phyloP scores from a whole-genome alignment of 2,329 filamentous ascomycete genomes.

The Hymenoscyphus infarciens region DNA sequence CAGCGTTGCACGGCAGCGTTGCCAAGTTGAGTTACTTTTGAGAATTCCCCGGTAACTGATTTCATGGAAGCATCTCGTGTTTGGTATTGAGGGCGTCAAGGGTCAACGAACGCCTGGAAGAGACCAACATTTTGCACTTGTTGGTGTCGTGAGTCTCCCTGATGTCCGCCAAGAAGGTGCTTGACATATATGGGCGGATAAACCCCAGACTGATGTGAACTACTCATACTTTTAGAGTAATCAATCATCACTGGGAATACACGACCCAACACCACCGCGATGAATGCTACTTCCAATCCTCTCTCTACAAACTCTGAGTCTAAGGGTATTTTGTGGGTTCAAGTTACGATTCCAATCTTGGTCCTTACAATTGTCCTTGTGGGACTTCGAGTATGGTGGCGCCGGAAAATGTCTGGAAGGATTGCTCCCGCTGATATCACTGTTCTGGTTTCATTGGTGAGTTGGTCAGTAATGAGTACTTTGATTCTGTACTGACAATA shows the following conservation, averaged over 20 bases:
- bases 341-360: conserved; percentile 18
- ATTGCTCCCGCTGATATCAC: conserved; percentile 7
- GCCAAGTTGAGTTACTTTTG: background rate
- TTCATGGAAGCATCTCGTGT: background rate
- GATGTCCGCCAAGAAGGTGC: background rate
- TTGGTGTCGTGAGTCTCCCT: background rate
- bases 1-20: background rate
- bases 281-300: conserved; percentile 4
- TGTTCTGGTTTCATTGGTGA: conserved; percentile 12
- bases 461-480: background rate
- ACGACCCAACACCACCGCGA: background rate
- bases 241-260: background rate
- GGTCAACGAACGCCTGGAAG: background rate
- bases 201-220: background rate
- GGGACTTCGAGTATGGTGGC: conserved; percentile 18
- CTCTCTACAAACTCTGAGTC: conserved; percentile 7
- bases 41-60: background rate
- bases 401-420: conserved; percentile 10
- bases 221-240: background rate
- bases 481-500: background rate
- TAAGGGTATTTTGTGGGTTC: conserved; percentile 11
- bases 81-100: background rate
- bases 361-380: conserved; percentile 13
- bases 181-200: background rate
- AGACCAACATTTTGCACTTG: background rate